Evolutionary conservation across 73 alveolate genomes (phyloP), one percentile per base, ranked within the genome.

Genomic region (Paramecium sonneborni): DNA sequence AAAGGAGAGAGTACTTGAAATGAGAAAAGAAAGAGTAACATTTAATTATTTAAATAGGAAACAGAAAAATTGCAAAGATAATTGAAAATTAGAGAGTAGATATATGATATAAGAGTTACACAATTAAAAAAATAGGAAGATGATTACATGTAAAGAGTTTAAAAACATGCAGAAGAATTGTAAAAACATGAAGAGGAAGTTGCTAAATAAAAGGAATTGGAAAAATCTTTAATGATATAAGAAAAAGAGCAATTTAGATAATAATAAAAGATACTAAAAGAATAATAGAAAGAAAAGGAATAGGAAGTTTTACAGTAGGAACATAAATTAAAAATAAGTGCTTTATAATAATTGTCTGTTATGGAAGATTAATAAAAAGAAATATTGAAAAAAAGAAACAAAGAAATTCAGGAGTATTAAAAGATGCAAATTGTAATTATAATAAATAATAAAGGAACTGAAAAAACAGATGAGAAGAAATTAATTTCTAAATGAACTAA

Each of bases 21-120:
- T 79, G 90, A 79, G 90, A 79, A 79, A 79, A 43, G 48, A 79
- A 24, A 79, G 90, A 79, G 90, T 74, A 74, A 0, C 1, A 12
- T n/a, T 37, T 12, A 28, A 12, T 15, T 34, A 35, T 14, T 39
- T 74, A 30, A 74, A 12, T 74, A 74, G 87, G 87, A 79, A 79
- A 21, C 69, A 14, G 12, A 79, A 43, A 79, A 79, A 43, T 7
- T 11, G 7, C 18, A 79, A 20, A 46, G 74, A 10, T 24, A 79
- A 34, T 9, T 23, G 28, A 4, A 24, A 46, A 46, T 79, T 79
- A 39, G 72, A 79, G 11, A 46, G 14, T n/a, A 44, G 28, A 79
- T 79, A 3, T 79, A 79, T 79, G 90, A 79, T 79, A 79, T 79
- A 5, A 39, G 90, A 43, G 69, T 79, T 14, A 11, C 14, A 2